Conservation (phyloP, 1,139 yeast species). For the Williopsis jadinii region DNA sequence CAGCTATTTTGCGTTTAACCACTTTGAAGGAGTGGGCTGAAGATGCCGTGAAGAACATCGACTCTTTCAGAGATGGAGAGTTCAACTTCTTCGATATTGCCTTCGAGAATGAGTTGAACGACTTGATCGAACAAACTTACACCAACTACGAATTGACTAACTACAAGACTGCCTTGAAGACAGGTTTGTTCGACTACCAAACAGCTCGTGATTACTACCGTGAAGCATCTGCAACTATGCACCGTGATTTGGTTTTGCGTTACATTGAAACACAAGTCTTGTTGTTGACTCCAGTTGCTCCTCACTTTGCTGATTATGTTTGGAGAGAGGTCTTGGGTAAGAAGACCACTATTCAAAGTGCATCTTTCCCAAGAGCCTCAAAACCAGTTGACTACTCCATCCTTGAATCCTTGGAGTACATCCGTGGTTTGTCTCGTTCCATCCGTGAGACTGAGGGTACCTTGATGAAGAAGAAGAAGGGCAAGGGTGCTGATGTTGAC, state of each 20-base stretch:
- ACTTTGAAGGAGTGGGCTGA: slow-evolving; percentile 96
- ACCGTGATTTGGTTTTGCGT: slow-evolving; percentile 68
- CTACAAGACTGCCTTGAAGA: slow-evolving; percentile 85
- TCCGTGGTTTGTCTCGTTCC: slow-evolving; percentile 70
- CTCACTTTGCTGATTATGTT: slow-evolving; percentile 89
- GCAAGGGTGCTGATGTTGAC: slow-evolving; percentile 60
- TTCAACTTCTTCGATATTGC: slow-evolving; percentile 74
- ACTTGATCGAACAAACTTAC: slow-evolving; percentile 65
- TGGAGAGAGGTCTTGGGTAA: slow-evolving; percentile 75
- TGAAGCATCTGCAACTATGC: slow-evolving; percentile 72
- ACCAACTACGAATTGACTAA: slow-evolving; percentile 64
- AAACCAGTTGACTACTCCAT: slow-evolving; percentile 56
- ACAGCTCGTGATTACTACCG: slow-evolving; percentile 94
- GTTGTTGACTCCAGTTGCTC: slow-evolving; percentile 86
- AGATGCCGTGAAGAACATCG: slow-evolving; percentile 49
- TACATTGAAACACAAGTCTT: slow-evolving; percentile 84
- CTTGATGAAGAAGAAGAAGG: slow-evolving; percentile 86
- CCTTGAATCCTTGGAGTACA: slow-evolving; percentile 67
- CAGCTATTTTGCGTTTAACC: slow-evolving; percentile 89
- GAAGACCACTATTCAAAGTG: slow-evolving; percentile 58
- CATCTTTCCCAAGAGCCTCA: slow-evolving; percentile 70
- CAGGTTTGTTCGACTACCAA: slow-evolving; percentile 90
- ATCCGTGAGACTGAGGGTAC: slow-evolving; percentile 92
- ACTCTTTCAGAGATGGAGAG: slow-evolving; percentile 63
- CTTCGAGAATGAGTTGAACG: slow-evolving; percentile 90